phyloP scores from a whole-genome alignment of 176 grass and related monocot species.

The Paspalum vaginatum region DNA sequence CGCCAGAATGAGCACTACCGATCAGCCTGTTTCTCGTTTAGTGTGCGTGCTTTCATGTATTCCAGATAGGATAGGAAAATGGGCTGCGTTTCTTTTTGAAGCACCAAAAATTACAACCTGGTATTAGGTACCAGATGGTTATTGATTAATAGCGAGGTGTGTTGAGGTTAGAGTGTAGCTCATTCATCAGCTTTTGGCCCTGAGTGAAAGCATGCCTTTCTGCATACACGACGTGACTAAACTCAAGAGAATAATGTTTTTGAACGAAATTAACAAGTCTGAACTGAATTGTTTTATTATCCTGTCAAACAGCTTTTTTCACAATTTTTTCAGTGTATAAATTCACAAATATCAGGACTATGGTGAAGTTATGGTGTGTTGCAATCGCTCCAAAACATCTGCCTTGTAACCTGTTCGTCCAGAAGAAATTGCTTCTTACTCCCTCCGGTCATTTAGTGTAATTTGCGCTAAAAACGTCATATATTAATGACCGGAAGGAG shows the following conservation, averaged over 20 bases:
- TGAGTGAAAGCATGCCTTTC: not conserved
- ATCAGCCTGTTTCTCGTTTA: no score
- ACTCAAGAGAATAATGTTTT: not conserved
- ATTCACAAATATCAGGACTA: not conserved
- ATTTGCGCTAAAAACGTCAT: no score
- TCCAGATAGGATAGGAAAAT: not conserved
- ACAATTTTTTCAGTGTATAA: not conserved
- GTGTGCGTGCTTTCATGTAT: not conserved
- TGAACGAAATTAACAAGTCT: not conserved
- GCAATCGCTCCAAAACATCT: not conserved
- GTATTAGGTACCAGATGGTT: slow-evolving; percentile 20
- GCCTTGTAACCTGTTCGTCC: not conserved
- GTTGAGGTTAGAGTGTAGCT: not conserved
- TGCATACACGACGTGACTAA: not conserved
- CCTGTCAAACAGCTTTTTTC: not conserved
- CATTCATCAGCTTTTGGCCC: not conserved
- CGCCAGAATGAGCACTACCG: no score
- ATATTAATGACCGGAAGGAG: no score
- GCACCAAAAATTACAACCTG: not conserved
- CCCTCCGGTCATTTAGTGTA: no score
- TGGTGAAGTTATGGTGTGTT: not conserved
- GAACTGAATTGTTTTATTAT: not conserved
- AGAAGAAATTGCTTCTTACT: not conserved
- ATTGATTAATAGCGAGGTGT: not conserved
- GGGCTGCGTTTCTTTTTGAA: not conserved